Percentiles rank a stretch among this genome's conserved stretches.
Conservation (phyloP, 163 green algal species). For the Prototheca cutis region DNA sequence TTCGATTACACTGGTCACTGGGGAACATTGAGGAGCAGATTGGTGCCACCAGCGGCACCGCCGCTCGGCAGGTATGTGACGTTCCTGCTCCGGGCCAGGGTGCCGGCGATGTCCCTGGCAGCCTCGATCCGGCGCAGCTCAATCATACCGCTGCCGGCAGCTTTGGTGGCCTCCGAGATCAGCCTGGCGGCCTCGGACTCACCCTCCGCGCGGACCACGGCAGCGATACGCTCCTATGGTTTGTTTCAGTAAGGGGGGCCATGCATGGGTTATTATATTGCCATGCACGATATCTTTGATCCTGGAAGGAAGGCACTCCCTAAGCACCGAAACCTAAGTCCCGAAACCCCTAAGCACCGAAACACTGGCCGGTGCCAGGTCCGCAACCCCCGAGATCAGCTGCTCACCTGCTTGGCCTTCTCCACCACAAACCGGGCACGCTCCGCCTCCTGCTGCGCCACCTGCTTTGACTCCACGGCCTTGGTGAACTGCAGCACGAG, state of each 20-base stretch:
- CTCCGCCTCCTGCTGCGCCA: conserved; percentile 96
- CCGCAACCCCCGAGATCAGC: not conserved
- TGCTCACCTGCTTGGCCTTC: conserved; percentile 84
- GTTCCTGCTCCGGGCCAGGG: conserved; percentile 68
- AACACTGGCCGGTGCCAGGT: too few relatives aligned
- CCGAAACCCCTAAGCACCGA: too few relatives aligned
- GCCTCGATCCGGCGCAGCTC: conserved; percentile 95
- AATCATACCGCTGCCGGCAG: conserved; percentile 75
- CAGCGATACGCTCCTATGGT: conserved; percentile 79
- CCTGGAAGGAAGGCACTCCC: too few relatives aligned
- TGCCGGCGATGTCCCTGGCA: conserved; percentile 77
- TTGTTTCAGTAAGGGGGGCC: not conserved
- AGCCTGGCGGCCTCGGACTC: conserved; percentile 86
- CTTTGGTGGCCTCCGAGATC: conserved; percentile 88
- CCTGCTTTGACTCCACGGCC: conserved; percentile 97
- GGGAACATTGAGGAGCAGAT: too few relatives aligned
- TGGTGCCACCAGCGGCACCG: conserved; percentile 52
- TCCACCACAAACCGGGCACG: conserved; percentile 92
- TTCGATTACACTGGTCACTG: too few relatives aligned
- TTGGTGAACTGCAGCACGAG: conserved; percentile 74
- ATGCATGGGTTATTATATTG: too few relatives aligned
- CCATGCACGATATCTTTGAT: too few relatives aligned
- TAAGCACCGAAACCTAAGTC: too few relatives aligned
- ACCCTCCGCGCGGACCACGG: conserved; percentile 88
- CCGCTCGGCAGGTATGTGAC: conserved; percentile 85